phyloP scores from a whole-genome alignment of 179 eudicot genomes.

The Kewa caespitosa region DNA sequence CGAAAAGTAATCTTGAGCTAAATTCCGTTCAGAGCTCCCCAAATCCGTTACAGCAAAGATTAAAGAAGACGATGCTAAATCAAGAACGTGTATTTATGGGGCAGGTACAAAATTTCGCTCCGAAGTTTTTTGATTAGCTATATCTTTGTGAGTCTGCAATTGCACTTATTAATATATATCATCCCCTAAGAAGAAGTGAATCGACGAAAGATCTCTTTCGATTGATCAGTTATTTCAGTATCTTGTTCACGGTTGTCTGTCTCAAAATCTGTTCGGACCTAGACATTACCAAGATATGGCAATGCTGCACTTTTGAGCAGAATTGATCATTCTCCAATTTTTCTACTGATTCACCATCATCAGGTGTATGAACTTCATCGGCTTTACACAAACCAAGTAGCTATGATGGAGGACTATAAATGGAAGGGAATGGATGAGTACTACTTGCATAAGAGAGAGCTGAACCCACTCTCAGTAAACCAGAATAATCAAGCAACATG shows the following conservation, averaged over 20 bases:
- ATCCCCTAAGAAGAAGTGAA: neutral
- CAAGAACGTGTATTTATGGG: slow-evolving; percentile 35
- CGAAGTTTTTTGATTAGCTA: neutral
- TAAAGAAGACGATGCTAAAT: slow-evolving; percentile 33
- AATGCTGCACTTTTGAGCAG: neutral
- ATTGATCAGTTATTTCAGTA: neutral
- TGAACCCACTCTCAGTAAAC: slow-evolving; percentile 19
- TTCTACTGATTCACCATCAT: slow-evolving; percentile 8
- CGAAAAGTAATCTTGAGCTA: slow-evolving; percentile 25
- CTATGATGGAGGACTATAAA: slow-evolving; percentile 37
- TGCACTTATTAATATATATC: neutral
- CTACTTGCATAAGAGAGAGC: slow-evolving; percentile 23
- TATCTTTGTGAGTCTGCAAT: slow-evolving; percentile 13
- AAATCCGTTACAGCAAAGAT: slow-evolving; percentile 20
- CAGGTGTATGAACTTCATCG: slow-evolving; percentile 70
- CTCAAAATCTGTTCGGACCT: neutral
- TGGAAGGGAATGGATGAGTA: slow-evolving; percentile 27
- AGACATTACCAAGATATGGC: neutral
- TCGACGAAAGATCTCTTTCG: slow-evolving; percentile 1
- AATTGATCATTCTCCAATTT: neutral
- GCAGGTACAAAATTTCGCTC: slow-evolving; percentile 48
- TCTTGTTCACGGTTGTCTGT: slow-evolving; percentile 10
- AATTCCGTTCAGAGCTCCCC: slow-evolving; percentile 17
- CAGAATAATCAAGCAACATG: slow-evolving; percentile 8
- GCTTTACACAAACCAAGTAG: slow-evolving; percentile 41